phyloP scores from a whole-genome alignment of 495 filamentous ascomycete species.

The Cladorrhinum samala region DNA sequence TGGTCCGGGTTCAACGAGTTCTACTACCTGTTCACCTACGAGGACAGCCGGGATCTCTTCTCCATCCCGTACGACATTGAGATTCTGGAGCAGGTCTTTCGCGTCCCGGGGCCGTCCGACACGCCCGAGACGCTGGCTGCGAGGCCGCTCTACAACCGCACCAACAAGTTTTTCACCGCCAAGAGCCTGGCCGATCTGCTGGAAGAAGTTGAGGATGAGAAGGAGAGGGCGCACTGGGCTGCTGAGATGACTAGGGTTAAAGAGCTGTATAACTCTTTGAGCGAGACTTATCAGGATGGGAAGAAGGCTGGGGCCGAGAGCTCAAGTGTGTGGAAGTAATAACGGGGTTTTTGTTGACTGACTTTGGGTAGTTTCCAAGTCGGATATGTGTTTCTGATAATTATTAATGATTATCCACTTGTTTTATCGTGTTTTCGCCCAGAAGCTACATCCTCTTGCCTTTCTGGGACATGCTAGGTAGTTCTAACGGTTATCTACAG shows the following conservation, averaged over 20 bases:
- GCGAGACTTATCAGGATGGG: constrained; percentile 33
- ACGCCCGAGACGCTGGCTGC: constrained; percentile 17
- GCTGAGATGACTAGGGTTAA: constrained; percentile 31
- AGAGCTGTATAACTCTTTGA: constrained; percentile 29
- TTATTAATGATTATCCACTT: too few species aligned
- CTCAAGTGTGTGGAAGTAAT: constrained; percentile 37
- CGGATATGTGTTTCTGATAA: too few species aligned
- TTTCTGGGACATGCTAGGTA: too few species aligned
- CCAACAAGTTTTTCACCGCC: constrained; percentile 38
- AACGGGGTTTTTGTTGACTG: background rate
- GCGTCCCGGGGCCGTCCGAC: constrained; percentile 26
- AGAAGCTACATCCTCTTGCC: too few species aligned
- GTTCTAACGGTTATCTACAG: too few species aligned
- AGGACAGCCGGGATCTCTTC: constrained; percentile 36
- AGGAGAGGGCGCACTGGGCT: constrained; percentile 16
- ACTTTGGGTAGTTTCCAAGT: background rate
- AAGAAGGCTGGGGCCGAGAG: constrained; percentile 28
- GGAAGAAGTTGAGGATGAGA: constrained; percentile 19
- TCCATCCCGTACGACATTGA: constrained; percentile 38
- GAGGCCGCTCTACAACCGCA: constrained; percentile 32
- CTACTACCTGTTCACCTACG: constrained; percentile 41
- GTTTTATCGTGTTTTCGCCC: too few species aligned
- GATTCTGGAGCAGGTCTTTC: constrained; percentile 37
- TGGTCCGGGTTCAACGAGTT: constrained; percentile 40
- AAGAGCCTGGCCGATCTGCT: constrained; percentile 31